Base-by-base conservation (phyloP, 805 yeast genomes). In the Yamadazyma laniorum region DNA sequence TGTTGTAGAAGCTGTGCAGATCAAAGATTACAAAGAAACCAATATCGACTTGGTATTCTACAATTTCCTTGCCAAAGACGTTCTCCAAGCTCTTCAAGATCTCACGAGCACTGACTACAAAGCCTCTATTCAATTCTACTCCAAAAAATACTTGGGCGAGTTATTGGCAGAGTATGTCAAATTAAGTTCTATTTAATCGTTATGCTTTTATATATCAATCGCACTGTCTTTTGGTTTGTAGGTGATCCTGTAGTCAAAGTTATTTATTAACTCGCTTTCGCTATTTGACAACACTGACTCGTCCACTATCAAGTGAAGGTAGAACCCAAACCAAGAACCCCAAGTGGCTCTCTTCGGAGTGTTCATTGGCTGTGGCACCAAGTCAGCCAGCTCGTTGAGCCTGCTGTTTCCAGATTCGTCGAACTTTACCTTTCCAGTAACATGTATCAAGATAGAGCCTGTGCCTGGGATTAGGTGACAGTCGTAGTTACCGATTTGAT, bases 371-470 rank as follows among this genome's bases (percentile, higher is more conserved):
- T 53, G 47, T 35, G 40, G 42, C 18, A 72, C 54, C 41, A 81
- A 56, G 32, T 80, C 80, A 0, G 88, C 75, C 15, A 77, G 70
- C 39, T 80, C 84, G 2, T 89, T 89, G 18, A 75, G 51, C 52
- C 80, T 74, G 43, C 79, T 81, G 43, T 66, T 72, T 0, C 93
- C 93, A 37, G 82, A 74, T 51, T 85, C 93, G 57, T 85, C 93
- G 49, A 84, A 85, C 43, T 80, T 68, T 9, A 84, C 85, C 55
- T 82, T 85, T 2, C 74, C 66, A n/a, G 75, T 65, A 12, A 77
- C 60, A 39, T 71, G 72, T 19, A 80, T 67, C 6, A 82, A 67
- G 26, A 69, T 56, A 1, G 74, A 65, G 1, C 78, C 79, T 0
- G 84, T 70, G 1, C 86, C 86, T 0, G 85, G 85, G 7, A 84